Percentiles rank a stretch among this genome's conserved stretches.
Evolutionary conservation across 495 filamentous ascomycete species (phyloP).

Genomic region (Podospora pseudocomata): DNA sequence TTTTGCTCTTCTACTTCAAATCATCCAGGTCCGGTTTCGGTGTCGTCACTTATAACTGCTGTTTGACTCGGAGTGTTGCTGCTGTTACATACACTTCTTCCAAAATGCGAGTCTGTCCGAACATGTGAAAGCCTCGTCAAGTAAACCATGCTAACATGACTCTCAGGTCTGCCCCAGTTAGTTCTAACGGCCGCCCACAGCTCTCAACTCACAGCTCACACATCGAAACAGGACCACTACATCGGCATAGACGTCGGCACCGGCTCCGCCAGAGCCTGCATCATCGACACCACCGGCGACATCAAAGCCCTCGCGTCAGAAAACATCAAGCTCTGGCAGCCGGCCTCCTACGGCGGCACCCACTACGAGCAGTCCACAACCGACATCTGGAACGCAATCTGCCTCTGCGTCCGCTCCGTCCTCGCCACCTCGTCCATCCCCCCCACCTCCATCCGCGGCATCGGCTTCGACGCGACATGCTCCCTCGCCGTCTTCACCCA

Average conservation of each 20-base stretch:
- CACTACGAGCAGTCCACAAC: slow-evolving; percentile 98
- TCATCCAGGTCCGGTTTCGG: background rate
- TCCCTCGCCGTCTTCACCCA: slow-evolving; percentile 85
- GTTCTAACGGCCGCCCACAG: background rate
- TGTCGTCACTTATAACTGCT: background rate
- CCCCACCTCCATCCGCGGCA: slow-evolving; percentile 67
- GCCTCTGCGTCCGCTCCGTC: slow-evolving; percentile 71
- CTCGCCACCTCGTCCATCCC: slow-evolving; percentile 75
- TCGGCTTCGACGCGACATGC: slow-evolving; percentile 97
- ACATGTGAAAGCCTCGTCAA: background rate
- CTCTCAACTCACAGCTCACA: background rate
- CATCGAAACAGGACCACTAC: slow-evolving; percentile 51
- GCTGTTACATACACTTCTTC: background rate
- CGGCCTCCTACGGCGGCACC: slow-evolving; percentile 59
- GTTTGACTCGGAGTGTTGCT: background rate
- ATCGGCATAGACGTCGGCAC: slow-evolving; percentile 97
- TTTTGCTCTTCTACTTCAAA: background rate
- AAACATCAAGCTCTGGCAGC: slow-evolving; percentile 92
- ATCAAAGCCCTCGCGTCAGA: slow-evolving; percentile 89
- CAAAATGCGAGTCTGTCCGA: background rate
- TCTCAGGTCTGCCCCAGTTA: slow-evolving; percentile 25
- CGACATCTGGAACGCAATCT: slow-evolving; percentile 93
- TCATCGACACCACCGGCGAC: slow-evolving; percentile 85
- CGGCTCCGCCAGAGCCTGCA: slow-evolving; percentile 88
- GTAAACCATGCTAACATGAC: background rate